Percentiles rank a stretch among this genome's conserved stretches.
Evolutionary conservation across 2,329 filamentous ascomycete genomes (phyloP).

Genomic region (Diaporthe longicolla): DNA sequence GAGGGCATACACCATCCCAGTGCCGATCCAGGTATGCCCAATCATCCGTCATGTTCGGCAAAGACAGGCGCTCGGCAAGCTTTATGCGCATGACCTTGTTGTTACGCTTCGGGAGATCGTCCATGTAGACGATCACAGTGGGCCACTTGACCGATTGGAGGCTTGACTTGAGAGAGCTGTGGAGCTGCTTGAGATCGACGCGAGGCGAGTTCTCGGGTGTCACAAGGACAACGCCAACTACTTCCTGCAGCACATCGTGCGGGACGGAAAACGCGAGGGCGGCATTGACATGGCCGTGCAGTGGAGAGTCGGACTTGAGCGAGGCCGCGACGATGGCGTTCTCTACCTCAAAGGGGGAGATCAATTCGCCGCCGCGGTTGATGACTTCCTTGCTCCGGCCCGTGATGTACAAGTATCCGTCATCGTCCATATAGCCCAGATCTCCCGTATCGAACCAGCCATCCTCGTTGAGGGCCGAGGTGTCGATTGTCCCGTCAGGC

Average conservation of each 20-base stretch:
- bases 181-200: conserved; percentile 62
- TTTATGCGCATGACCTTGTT: conserved; percentile 71
- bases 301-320: conserved; percentile 28
- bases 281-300: conserved; percentile 27
- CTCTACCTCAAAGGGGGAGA: conserved; percentile 89
- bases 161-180: conserved; percentile 60
- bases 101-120: conserved; percentile 67
- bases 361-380: conserved; percentile 92
- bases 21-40: conserved; percentile 61
- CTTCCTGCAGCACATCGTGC: conserved; percentile 41
- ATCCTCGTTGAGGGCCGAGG: conserved; percentile 77
- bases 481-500: conserved; percentile 80
- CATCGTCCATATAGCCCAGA: conserved; percentile 83
- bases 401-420: conserved; percentile 88
- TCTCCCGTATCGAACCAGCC: conserved; percentile 92
- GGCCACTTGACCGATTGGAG: conserved; percentile 69
- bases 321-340: conserved; percentile 62
- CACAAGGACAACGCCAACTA: conserved; percentile 40
- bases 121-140: conserved; percentile 66
- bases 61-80: conserved; percentile 61
- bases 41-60: conserved; percentile 61
- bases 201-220: conserved; percentile 24
- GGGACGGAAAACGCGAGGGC: conserved; percentile 38
- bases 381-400: conserved; percentile 95
- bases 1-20: conserved; percentile 64